These are phyloP conservation scores for Niebla homalea DNA, from an alignment of 495 filamentous ascomycete species.

Conservation along the genomic window DNA sequence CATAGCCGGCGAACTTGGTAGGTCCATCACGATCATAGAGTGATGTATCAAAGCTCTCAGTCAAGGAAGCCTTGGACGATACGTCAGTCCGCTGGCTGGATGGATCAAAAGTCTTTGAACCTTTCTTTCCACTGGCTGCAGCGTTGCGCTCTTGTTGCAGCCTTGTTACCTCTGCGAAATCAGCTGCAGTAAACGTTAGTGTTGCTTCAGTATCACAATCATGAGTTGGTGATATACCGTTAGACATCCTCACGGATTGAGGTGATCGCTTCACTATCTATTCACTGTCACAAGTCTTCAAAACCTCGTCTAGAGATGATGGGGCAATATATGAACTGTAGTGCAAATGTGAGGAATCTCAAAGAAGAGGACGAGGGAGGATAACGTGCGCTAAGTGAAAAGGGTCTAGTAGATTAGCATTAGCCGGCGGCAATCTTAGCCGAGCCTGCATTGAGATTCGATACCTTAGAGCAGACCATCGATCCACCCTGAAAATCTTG, in stretches of 20 bases:
- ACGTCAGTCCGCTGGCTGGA: constrained; percentile 77
- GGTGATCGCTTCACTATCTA: no score
- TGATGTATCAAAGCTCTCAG: constrained; percentile 84
- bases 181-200: constrained; percentile 36
- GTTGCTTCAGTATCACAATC: constrained; percentile 12
- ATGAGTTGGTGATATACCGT: constrained; percentile 32
- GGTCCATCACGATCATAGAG: constrained; percentile 73
- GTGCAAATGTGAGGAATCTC: no score
- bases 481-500: no score
- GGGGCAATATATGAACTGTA: no score
- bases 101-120: constrained; percentile 75
- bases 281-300: no score
- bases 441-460: no score
- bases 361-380: no score
- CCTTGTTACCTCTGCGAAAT: constrained; percentile 70
- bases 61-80: constrained; percentile 89
- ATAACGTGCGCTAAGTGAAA: no score
- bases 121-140: constrained; percentile 65
- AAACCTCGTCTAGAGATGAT: no score
- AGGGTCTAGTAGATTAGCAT: no score
- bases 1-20: constrained; percentile 85
- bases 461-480: no score
- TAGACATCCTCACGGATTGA: constrained; percentile 38
- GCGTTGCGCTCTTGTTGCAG: constrained; percentile 90
- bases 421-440: no score